Evolutionary conservation across 108 stramenopile species (phyloP), one percentile per base, ranked within the genome.

Genomic region (Conticribra weissflogii): DNA sequence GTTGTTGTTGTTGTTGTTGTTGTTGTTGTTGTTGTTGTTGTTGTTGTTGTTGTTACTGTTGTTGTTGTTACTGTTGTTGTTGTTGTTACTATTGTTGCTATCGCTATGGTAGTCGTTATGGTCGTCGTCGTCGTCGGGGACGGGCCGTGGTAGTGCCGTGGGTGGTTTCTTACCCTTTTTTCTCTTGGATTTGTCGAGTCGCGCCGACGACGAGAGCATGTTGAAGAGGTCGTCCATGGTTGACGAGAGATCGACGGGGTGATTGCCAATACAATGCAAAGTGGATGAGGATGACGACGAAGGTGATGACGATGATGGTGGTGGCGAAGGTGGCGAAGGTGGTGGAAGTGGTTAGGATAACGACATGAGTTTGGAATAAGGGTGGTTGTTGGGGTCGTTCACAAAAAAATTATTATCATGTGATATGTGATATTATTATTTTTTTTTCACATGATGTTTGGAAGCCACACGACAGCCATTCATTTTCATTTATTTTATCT

Each of bases 171-270:
- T n/a, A n/a, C n/a, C n/a, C 49, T 76, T 85, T 68, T 88, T 89
- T 32, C 86, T 71, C 51, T 91, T 91, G 29, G 83, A 78, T 56
- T 94, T 94, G 82, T 94, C 81, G 50, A 94, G 55, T 24, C 90
- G 59, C 32, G 93, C 90, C 18, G 89, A 87, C 2, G 93, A 89
- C 54, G 93, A 92, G 44, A 94, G 68, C 54, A 91, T 83, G 47
- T 88, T 94, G 81, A 90, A 94, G 24, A 94, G 76, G 23, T 94
- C 93, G 44, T 92, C 93, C 93, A 94, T 94, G 55, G 33, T 63
- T 55, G 4, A 67, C 19, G 44, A 19, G 30, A 45, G 44, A n/a
- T n/a, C n/a, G n/a, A n/a, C n/a, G n/a, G 5, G 36, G 12, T 5
- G 12, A 41, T 41, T 41, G 5, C 12, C 12, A 9, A 41, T 41